Evolutionary conservation across 257 asterid genomes (phyloP).

Genomic region (Lithospermum erythrorhizon): DNA sequence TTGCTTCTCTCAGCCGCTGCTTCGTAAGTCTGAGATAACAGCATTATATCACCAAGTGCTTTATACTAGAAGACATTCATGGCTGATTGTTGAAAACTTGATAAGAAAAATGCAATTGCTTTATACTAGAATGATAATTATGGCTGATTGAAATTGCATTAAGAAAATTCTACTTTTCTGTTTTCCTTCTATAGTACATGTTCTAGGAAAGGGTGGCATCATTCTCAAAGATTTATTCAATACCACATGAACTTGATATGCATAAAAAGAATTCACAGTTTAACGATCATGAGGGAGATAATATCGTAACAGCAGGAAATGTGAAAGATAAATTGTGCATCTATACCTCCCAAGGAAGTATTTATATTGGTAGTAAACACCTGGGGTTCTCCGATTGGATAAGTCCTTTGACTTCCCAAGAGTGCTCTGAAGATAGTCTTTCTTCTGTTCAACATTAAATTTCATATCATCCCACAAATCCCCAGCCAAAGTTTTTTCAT

Average conservation of each 20-base stretch:
- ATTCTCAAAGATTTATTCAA: too few species aligned
- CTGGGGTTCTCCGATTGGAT: conserved; percentile 55
- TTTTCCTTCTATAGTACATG: background rate
- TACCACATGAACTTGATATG: too few species aligned
- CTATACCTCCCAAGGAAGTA: conserved; percentile 80
- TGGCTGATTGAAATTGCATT: too few species aligned
- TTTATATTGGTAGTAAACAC: conserved; percentile 41
- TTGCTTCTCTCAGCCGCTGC: conserved; percentile 84
- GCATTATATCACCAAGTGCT: conserved; percentile 1
- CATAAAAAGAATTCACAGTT: too few species aligned
- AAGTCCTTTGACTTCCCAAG: conserved; percentile 48
- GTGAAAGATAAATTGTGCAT: background rate
- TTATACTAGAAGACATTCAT: background rate
- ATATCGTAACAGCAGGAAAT: background rate
- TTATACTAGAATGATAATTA: background rate
- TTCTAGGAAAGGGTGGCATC: background rate
- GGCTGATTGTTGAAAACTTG: too few species aligned
- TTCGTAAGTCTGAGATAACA: conserved; percentile 46
- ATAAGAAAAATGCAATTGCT: background rate
- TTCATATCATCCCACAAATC: conserved; percentile 78
- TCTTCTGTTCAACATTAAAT: conserved; percentile 51
- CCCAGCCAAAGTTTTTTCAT: conserved; percentile 46
- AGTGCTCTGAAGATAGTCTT: conserved; percentile 44
- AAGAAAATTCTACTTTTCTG: too few species aligned
- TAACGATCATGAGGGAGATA: background rate